These are phyloP conservation scores for Secale cereale DNA, from an alignment of 176 grass and related monocot genomes.

Conservation along the genomic window DNA sequence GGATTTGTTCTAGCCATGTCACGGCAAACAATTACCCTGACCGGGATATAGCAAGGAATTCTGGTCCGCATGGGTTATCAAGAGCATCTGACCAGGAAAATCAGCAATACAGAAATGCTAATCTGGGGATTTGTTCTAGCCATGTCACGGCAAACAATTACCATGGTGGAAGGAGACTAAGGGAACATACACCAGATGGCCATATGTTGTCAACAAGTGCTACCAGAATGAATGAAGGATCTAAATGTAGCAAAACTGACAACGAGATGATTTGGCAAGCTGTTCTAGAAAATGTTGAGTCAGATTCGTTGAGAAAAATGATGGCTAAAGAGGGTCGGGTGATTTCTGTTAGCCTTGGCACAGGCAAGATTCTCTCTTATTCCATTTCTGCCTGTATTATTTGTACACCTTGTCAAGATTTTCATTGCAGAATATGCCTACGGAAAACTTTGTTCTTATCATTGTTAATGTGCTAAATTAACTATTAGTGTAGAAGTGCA, in stretches of 20 bases:
- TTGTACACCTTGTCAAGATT: constrained; percentile 17
- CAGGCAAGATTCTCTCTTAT: constrained; percentile 49
- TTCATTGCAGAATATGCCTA: background rate
- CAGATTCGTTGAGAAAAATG: constrained; percentile 71
- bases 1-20: constrained; percentile 19
- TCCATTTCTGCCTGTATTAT: constrained; percentile 8
- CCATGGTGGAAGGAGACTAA: constrained; percentile 15
- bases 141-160: constrained; percentile 20
- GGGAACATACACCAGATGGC: constrained; percentile 35
- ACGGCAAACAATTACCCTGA: constrained; percentile 20
- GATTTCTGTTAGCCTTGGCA: constrained; percentile 72
- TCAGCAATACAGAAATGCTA: constrained; percentile 18
- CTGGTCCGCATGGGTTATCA: constrained; percentile 23
- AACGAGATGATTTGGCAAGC: constrained; percentile 85
- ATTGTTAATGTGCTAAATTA: constrained; percentile 6
- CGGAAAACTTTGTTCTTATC: background rate
- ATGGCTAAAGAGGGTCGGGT: constrained; percentile 71
- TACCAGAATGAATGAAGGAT: constrained; percentile 38
- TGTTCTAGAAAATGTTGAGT: constrained; percentile 70
- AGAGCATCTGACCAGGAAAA: constrained; percentile 19
- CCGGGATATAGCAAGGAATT: constrained; percentile 30
- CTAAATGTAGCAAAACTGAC: constrained; percentile 46
- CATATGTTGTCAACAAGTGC: constrained; percentile 27
- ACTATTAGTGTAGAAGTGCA: background rate
- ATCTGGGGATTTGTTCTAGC: constrained; percentile 20